A percentile compares a stretch with the other conserved stretches of the same genome.
Evolutionary conservation across 75 land plant species (phyloP).

Genomic region (Pinus tabuliformis): DNA sequence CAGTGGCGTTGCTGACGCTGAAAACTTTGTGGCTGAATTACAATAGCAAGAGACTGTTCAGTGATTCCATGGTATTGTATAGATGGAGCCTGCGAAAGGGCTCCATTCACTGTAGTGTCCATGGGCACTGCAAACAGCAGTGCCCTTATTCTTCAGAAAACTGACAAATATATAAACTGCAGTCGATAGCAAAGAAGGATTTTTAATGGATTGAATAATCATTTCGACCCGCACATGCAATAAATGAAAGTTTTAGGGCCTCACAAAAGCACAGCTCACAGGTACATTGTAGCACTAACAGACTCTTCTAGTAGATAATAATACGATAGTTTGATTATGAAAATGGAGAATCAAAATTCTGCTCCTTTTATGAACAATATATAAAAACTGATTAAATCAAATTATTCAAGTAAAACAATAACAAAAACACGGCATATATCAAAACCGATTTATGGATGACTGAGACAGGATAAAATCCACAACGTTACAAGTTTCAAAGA

Average conservation of each 20-base stretch:
- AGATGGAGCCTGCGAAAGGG: constrained; percentile 16
- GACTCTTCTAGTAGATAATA: background rate
- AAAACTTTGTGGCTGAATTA: constrained; percentile 26
- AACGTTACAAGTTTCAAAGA: too few relatives aligned
- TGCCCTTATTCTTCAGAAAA: background rate
- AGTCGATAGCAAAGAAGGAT: background rate
- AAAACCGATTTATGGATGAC: background rate
- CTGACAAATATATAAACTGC: background rate
- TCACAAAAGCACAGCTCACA: too few relatives aligned
- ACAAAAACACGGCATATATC: background rate
- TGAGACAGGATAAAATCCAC: too few relatives aligned
- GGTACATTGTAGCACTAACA: background rate
- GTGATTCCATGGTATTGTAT: constrained; percentile 33
- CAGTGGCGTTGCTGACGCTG: constrained; percentile 53
- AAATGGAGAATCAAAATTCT: background rate
- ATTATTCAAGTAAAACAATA: background rate
- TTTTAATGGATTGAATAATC: background rate
- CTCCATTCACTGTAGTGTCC: constrained; percentile 50
- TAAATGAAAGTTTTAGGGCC: background rate
- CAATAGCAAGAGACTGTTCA: constrained; percentile 19
- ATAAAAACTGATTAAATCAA: background rate
- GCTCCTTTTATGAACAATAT: background rate
- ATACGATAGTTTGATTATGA: background rate
- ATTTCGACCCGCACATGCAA: background rate
- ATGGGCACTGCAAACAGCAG: constrained; percentile 14